These are phyloP conservation scores for Aureobasidium sp. DNA, from an alignment of 2,329 filamentous ascomycete genomes.

Conservation along the genomic window DNA sequence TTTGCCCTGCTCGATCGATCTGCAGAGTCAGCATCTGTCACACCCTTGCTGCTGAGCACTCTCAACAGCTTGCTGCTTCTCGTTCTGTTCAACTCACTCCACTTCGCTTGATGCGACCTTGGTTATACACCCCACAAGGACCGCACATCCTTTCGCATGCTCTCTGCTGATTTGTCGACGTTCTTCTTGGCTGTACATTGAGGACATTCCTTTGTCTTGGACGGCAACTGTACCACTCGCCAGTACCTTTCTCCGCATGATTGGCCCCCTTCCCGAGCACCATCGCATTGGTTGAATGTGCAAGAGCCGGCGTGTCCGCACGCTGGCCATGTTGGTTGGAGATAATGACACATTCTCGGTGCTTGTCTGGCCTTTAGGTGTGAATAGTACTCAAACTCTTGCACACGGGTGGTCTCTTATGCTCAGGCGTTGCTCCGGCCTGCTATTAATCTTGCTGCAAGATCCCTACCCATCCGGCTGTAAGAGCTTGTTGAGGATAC, in stretches of 20 bases:
- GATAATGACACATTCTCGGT: not conserved
- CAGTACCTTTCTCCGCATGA: not conserved
- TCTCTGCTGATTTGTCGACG: not conserved
- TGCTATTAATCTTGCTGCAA: too few relatives aligned
- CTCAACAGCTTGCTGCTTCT: conserved; percentile 8
- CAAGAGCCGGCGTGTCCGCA: not conserved
- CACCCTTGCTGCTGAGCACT: conserved; percentile 5
- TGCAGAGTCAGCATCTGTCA: not conserved
- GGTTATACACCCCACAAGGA: not conserved
- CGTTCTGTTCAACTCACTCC: not conserved
- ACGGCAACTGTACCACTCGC: not conserved
- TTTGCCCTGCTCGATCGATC: not conserved
- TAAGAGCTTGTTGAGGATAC: not conserved
- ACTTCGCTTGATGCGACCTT: not conserved
- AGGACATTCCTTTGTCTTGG: not conserved
- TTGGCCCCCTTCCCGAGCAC: not conserved
- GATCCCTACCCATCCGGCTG: not conserved
- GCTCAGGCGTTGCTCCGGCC: not conserved
- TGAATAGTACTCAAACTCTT: not conserved
- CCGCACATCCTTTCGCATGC: not conserved
- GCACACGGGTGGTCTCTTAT: not conserved
- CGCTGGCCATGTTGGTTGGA: not conserved
- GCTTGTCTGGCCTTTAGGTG: not conserved
- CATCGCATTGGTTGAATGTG: not conserved
- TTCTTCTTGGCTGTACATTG: not conserved